phyloP scores from a whole-genome alignment of 805 yeast genomes.

The Yamadazyma olivae region DNA sequence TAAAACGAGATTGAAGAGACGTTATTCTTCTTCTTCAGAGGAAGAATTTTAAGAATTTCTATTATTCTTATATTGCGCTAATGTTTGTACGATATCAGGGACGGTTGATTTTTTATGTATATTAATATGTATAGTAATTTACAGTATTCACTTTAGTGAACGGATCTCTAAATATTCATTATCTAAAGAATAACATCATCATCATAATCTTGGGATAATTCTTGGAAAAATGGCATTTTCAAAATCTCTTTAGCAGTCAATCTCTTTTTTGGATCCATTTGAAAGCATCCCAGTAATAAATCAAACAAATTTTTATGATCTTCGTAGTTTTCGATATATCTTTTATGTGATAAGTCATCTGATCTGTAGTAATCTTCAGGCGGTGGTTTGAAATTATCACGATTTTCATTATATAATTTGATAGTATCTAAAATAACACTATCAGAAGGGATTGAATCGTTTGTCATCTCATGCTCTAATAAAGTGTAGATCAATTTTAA shows the following conservation, averaged over 20 bases:
- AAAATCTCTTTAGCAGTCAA: slow-evolving; percentile 57
- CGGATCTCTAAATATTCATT: neutral
- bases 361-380: slow-evolving; percentile 4
- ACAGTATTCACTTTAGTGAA: neutral
- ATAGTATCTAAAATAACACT: slow-evolving; percentile 70
- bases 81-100: neutral
- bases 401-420: slow-evolving; percentile 43
- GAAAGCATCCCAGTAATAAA: slow-evolving; percentile 54
- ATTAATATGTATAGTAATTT: slow-evolving; percentile 1
- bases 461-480: slow-evolving; percentile 42
- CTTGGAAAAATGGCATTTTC: slow-evolving; percentile 57
- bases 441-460: slow-evolving; percentile 64
- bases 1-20: slow-evolving; percentile 5
- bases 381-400: slow-evolving; percentile 30
- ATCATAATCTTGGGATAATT: slow-evolving; percentile 36
- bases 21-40: slow-evolving; percentile 9
- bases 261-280: slow-evolving; percentile 55
- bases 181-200: slow-evolving; percentile 19
- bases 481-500: slow-evolving; percentile 26
- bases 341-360: slow-evolving; percentile 4
- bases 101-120: neutral
- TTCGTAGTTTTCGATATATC: slow-evolving; percentile 25
- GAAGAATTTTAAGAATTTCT: slow-evolving; percentile 1
- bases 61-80: no score
- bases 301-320: slow-evolving; percentile 50